These are phyloP conservation scores for Metschnikowia borealis DNA, from an alignment of 805 yeast genomes.

Conservation along the genomic window DNA sequence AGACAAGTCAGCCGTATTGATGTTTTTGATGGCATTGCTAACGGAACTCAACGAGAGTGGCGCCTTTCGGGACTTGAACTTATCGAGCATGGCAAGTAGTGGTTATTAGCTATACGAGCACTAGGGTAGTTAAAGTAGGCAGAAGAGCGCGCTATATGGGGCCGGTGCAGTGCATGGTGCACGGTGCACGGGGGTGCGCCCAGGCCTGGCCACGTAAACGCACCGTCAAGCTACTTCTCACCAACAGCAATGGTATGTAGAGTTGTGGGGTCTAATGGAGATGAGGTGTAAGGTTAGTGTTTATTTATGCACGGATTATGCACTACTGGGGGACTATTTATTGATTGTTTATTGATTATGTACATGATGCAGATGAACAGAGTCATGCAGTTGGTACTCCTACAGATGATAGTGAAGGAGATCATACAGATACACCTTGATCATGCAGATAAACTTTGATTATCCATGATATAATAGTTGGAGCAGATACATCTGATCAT, in stretches of 20 bases:
- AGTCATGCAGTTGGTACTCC: background rate
- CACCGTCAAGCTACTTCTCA: background rate
- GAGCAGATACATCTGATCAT: no score
- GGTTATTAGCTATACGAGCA: background rate
- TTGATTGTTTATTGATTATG: no score
- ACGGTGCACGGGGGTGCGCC: constrained; percentile 12
- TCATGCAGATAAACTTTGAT: no score
- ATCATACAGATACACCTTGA: no score
- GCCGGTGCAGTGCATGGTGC: background rate
- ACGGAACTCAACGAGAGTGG: constrained; percentile 41
- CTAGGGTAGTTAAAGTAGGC: background rate
- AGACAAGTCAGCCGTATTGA: constrained; percentile 26
- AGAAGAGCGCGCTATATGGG: background rate
- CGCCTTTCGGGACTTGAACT: constrained; percentile 37
- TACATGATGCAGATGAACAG: no score
- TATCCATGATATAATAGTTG: no score
- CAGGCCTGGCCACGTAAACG: constrained; percentile 10
- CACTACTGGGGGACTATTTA: no score
- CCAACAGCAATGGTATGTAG: constrained; percentile 14
- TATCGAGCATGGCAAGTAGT: constrained; percentile 29
- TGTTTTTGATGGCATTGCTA: constrained; percentile 37
- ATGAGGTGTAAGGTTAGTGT: no score
- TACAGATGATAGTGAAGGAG: background rate
- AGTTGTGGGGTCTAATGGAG: no score
- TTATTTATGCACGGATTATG: no score